Evolutionary conservation across 1,284 basidiomycete genomes (phyloP).

Genomic region (Sporisorium iseilematis-ciliati): DNA sequence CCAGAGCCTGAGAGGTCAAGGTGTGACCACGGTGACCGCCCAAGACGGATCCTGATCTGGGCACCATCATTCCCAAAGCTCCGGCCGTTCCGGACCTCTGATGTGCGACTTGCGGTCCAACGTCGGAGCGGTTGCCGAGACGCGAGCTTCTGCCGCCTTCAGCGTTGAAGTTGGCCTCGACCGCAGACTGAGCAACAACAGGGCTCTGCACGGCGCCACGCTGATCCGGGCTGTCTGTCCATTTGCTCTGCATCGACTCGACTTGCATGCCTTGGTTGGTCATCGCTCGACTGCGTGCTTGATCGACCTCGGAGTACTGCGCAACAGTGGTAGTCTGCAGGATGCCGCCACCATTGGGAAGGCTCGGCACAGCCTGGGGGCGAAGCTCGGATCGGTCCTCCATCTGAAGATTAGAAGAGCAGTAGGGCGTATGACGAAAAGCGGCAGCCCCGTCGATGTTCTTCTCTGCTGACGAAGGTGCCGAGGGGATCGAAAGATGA

Average conservation of each 20-base stretch:
- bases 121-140: constrained; percentile 28
- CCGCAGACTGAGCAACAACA: constrained; percentile 1
- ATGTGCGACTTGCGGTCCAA: constrained; percentile 17
- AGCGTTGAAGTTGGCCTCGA: neutral
- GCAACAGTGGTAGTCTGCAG: constrained; percentile 5
- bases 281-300: constrained; percentile 1
- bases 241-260: constrained; percentile 21
- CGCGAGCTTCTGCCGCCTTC: constrained; percentile 46
- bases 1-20: constrained; percentile 32
- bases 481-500: constrained; percentile 44
- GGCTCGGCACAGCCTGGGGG: constrained; percentile 17
- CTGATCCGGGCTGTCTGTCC: constrained; percentile 20
- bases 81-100: constrained; percentile 39
- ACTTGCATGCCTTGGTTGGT: constrained; percentile 10
- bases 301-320: constrained; percentile 7
- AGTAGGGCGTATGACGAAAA: constrained; percentile 36
- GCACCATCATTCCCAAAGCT: constrained; percentile 27
- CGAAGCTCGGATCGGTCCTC: constrained; percentile 50
- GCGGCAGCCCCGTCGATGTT: constrained; percentile 7
- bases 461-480: constrained; percentile 43
- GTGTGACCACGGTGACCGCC: constrained; percentile 24
- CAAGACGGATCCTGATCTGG: constrained; percentile 28
- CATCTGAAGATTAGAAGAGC: constrained; percentile 49
- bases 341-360: constrained; percentile 3
- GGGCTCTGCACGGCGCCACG: constrained; percentile 15